phyloP scores from a whole-genome alignment of 2,329 filamentous ascomycete species.

The Trichothecium roseum region DNA sequence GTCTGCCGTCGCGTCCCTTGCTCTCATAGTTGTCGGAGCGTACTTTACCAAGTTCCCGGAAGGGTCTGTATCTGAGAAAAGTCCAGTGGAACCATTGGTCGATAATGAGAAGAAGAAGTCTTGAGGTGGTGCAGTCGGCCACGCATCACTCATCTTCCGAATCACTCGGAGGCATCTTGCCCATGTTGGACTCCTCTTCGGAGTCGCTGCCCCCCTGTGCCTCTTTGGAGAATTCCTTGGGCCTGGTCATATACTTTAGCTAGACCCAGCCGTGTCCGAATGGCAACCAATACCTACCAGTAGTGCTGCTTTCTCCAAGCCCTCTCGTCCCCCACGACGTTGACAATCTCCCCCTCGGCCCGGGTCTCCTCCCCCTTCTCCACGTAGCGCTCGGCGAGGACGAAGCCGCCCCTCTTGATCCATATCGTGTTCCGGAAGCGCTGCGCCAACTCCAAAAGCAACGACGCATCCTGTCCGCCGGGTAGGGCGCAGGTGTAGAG shows the following conservation, averaged over 20 bases:
- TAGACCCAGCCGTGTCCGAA: background rate
- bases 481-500: constrained; percentile 73
- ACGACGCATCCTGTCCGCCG: constrained; percentile 36
- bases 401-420: constrained; percentile 83
- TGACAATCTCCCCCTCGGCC: constrained; percentile 80
- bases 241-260: constrained; percentile 39
- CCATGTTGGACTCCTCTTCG: constrained; percentile 68
- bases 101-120: constrained; percentile 20
- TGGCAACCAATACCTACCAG: constrained; percentile 48
- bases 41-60: constrained; percentile 36
- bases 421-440: constrained; percentile 88
- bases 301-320: constrained; percentile 81
- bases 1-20: constrained; percentile 61
- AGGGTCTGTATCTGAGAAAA: constrained; percentile 29
- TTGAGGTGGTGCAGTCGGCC: constrained; percentile 9
- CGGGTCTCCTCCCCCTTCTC: constrained; percentile 63
- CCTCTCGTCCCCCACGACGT: constrained; percentile 86
- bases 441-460: constrained; percentile 73
- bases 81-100: constrained; percentile 2
- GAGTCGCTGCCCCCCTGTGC: constrained; percentile 54
- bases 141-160: constrained; percentile 54
- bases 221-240: constrained; percentile 65
- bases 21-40: constrained; percentile 51
- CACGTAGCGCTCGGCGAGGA: constrained; percentile 63
- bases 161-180: constrained; percentile 76